Evolutionary conservation across 768 basidiomycete species (phyloP).

Genomic region (Boletus bicolor): DNA sequence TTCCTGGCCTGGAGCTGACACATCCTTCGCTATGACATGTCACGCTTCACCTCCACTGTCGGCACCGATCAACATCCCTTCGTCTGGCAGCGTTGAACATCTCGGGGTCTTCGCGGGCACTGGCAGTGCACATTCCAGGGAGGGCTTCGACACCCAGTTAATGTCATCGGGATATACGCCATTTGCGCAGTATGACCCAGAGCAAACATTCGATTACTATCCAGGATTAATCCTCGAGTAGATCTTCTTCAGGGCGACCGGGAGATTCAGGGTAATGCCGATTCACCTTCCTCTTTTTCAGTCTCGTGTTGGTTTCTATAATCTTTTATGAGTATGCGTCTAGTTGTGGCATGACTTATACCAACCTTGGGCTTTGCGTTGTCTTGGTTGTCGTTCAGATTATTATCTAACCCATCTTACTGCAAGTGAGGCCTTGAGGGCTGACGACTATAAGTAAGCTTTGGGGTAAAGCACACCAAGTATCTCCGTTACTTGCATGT

Average conservation of each 20-base stretch:
- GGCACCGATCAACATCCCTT: conserved; percentile 34
- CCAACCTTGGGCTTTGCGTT: conserved; percentile 5
- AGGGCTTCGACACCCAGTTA: conserved; percentile 22
- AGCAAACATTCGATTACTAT: conserved; percentile 31
- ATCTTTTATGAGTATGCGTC: conserved; percentile 12
- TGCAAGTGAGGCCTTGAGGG: neutral
- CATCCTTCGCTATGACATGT: conserved; percentile 19
- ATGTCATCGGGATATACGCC: conserved; percentile 29
- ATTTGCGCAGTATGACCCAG: conserved; percentile 28
- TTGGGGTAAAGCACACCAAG: conserved; percentile 2
- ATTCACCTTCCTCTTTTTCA: neutral
- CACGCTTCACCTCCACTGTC: conserved; percentile 36
- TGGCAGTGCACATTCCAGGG: conserved; percentile 33
- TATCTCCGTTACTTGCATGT: conserved; percentile 7
- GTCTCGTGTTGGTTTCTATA: conserved; percentile 1
- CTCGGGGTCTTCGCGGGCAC: conserved; percentile 61
- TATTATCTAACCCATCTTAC: conserved; percentile 4
- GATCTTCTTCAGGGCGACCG: neutral
- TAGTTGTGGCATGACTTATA: conserved; percentile 14
- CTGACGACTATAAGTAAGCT: conserved; percentile 8
- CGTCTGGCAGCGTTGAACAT: conserved; percentile 34
- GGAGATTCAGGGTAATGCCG: neutral
- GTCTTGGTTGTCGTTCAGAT: neutral
- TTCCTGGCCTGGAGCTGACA: conserved; percentile 26
- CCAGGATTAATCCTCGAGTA: conserved; percentile 26